A percentile compares a stretch with the other conserved stretches of the same genome.
phyloP scores from a whole-genome alignment of 2,329 filamentous ascomycete genomes.

The Zalaria sp. region DNA sequence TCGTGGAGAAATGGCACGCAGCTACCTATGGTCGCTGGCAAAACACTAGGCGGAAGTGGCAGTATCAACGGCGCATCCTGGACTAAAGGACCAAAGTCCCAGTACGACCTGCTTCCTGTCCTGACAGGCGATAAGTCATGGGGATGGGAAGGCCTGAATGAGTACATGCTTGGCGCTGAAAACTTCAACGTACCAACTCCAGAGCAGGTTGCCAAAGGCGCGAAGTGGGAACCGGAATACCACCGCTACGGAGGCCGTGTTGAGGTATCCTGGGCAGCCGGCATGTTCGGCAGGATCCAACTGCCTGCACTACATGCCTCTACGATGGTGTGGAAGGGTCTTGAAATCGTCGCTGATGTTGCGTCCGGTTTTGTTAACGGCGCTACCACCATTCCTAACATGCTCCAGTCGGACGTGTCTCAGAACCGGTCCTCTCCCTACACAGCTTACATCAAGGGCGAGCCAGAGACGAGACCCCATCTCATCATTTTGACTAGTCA shows the following conservation, averaged over 20 bases:
- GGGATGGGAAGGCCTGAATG: conserved; percentile 11
- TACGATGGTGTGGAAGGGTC: conserved; percentile 8
- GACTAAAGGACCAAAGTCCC: conserved; percentile 14
- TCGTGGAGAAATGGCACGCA: conserved; percentile 9
- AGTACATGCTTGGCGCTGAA: conserved; percentile 13
- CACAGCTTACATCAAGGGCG: conserved; percentile 12
- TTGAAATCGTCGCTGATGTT: conserved; percentile 7
- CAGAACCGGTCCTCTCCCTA: conserved; percentile 14
- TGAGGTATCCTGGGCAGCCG: conserved; percentile 11
- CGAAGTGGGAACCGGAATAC: conserved; percentile 5
- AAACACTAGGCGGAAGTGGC: conserved; percentile 13
- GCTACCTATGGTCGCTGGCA: conserved; percentile 12
- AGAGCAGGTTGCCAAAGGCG: conserved; percentile 9
- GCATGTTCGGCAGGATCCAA: conserved; percentile 13
- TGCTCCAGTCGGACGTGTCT: conserved; percentile 9
- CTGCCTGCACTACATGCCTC: conserved; percentile 11
- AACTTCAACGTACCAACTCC: conserved; percentile 11
- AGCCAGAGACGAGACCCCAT: conserved; percentile 11
- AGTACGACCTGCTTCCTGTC: conserved; percentile 14
- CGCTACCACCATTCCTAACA: conserved; percentile 13
- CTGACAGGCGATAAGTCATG: conserved; percentile 14
- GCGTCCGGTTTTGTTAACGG: conserved; percentile 12
- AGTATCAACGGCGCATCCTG: conserved; percentile 14
- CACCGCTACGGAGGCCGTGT: conserved; percentile 11
- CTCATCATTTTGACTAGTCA: conserved; percentile 13